Conservation (phyloP, 768 basidiomycete genomes). For the Leccinum rimulosum region DNA sequence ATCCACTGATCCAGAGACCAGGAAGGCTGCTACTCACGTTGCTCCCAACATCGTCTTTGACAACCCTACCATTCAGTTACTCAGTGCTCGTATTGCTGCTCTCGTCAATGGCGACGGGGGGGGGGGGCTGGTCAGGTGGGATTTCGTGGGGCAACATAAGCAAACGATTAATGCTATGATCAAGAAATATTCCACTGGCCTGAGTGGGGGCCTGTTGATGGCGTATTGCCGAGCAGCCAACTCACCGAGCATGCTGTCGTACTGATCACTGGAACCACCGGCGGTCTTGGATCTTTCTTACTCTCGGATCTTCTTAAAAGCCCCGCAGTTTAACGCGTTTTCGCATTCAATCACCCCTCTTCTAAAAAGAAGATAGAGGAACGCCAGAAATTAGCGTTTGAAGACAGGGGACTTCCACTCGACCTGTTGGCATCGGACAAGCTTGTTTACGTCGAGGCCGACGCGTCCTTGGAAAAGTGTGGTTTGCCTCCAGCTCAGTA, state of each 20-base stretch:
- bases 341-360: constrained; percentile 34
- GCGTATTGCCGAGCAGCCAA: constrained; percentile 7
- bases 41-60: constrained; percentile 35
- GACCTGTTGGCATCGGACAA: constrained; percentile 30
- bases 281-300: constrained; percentile 38
- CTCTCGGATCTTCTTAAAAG: constrained; percentile 29
- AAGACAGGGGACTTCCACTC: constrained; percentile 30
- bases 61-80: constrained; percentile 39
- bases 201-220: constrained; percentile 11
- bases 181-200: constrained; percentile 34
- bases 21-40: constrained; percentile 26
- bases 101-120: constrained; percentile 9
- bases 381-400: constrained; percentile 29
- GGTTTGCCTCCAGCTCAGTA: constrained; percentile 28
- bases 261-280: constrained; percentile 41
- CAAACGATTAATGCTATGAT: constrained; percentile 38
- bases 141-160: constrained; percentile 11
- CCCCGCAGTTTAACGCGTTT: constrained; percentile 26
- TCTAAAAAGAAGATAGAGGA: constrained; percentile 13
- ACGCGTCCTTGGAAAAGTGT: constrained; percentile 27
- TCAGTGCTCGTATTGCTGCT: constrained; percentile 23
- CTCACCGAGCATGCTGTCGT: constrained; percentile 23
- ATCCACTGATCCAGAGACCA: constrained; percentile 27
- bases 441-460: constrained; percentile 35
- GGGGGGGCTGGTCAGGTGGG: not conserved